A percentile compares a stretch with the other conserved stretches of the same genome.
Evolutionary conservation across 2,329 filamentous ascomycete species (phyloP).

Genomic region (Alternaria alternata): DNA sequence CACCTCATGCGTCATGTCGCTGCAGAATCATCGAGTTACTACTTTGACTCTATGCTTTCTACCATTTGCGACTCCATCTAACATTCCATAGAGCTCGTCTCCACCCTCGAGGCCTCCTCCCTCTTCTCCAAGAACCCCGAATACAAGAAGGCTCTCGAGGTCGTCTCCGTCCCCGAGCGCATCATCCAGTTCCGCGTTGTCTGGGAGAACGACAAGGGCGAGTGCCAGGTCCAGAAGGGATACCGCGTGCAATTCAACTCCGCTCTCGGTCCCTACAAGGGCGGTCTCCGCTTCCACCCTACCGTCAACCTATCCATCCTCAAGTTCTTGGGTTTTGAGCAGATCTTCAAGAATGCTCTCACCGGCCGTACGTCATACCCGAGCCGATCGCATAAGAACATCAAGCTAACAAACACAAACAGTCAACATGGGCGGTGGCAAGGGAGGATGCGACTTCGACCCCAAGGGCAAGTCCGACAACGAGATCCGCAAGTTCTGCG

Average conservation of each 20-base stretch:
- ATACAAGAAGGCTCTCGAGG: constrained; percentile 87
- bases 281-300: constrained; percentile 93
- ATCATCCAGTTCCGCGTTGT: constrained; percentile 96
- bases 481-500: constrained; percentile 97
- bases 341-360: constrained; percentile 99
- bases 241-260: constrained; percentile 99
- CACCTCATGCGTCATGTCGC: neutral
- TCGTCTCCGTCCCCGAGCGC: constrained; percentile 91
- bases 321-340: constrained; percentile 99
- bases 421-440: constrained; percentile 96
- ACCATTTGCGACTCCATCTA: constrained; percentile 10
- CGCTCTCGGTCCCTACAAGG: constrained; percentile 96
- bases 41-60: neutral
- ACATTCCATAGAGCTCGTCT: constrained; percentile 77
- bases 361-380: constrained; percentile 75
- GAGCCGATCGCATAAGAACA: neutral
- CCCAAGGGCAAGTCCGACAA: constrained; percentile 98
- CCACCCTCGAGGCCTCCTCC: constrained; percentile 90
- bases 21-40: neutral
- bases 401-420: constrained; percentile 17
- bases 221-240: constrained; percentile 90
- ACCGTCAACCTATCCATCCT: constrained; percentile 79
- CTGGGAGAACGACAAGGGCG: constrained; percentile 93
- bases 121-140: constrained; percentile 95
- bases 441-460: constrained; percentile 98